phyloP scores from a whole-genome alignment of 768 basidiomycete genomes.

The Amanita phalloides region DNA sequence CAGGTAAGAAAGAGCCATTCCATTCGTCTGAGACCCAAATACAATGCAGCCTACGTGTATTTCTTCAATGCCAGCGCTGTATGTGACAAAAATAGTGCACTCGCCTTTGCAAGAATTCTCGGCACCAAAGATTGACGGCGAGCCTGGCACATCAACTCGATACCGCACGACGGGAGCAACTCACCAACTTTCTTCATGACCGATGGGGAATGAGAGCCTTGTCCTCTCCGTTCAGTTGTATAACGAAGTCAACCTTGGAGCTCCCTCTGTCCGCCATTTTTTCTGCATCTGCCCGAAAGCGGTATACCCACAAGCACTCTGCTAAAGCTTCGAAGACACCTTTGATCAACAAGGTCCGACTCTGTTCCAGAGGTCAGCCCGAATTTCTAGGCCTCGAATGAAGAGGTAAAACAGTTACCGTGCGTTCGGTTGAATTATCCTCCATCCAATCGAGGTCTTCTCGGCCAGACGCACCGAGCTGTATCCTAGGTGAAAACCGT shows the following conservation, averaged over 20 bases:
- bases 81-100: conserved; percentile 6
- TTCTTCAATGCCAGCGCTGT: conserved; percentile 1
- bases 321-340: conserved; percentile 5
- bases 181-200: conserved; percentile 6
- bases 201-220: conserved; percentile 9
- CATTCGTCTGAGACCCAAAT: conserved; percentile 11
- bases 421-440: conserved; percentile 7
- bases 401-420: conserved; percentile 4
- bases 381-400: conserved; percentile 6
- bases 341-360: conserved; percentile 2
- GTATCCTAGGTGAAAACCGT: conserved; percentile 9
- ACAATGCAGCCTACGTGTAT: conserved; percentile 10
- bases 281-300: conserved; percentile 5
- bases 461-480: not conserved
- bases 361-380: conserved; percentile 6
- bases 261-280: conserved; percentile 5
- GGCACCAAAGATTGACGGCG: conserved; percentile 1
- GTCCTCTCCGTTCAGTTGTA: conserved; percentile 7
- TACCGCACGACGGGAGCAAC: conserved; percentile 4
- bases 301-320: conserved; percentile 2
- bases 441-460: conserved; percentile 7
- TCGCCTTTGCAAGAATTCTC: conserved; percentile 8
- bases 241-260: conserved; percentile 11
- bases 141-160: conserved; percentile 9
- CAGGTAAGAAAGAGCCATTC: conserved; percentile 13